Base-by-base conservation (phyloP, 345 rosid genomes). In the Bruguiera sexangula region DNA sequence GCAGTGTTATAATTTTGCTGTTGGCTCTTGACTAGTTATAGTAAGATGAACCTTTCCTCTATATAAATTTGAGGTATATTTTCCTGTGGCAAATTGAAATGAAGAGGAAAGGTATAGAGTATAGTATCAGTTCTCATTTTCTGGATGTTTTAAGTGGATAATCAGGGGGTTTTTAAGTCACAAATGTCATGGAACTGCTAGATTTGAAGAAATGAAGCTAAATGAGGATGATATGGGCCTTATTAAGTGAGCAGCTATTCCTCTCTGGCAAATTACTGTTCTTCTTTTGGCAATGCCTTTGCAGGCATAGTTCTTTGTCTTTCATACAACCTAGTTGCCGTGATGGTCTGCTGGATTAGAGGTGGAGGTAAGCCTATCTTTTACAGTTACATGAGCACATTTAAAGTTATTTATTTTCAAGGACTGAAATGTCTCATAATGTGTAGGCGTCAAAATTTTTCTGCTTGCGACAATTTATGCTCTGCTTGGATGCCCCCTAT, bases 221-320 rank as follows among this genome's bases (percentile, higher is more conserved):
- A 24, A 8, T 56, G 29, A 56, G 29, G 29, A 56, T 21, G 11
- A 56, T 24, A 56, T 15, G 29, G 3, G 26, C 16, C 13, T 8
- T 22, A 56, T 56, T 27, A 10, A 4, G 16, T 24, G 26, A 56
- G 29, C 26, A 27, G 11, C n/a, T 20, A 30, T 9, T 50, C n/a
- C 27, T 26, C 20, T 22, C 24, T 60, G 8, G 55, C 2, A 43
- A 31, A 37, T 15, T 62, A 13, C 30, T 46, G 18, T 56, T 62
- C 22, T 26, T 69, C 11, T 26, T 60, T 51, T 65, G 31, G 22
- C 21, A 34, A 39, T 61, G 46, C 6, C 11, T 7, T 71, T 83
- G 82, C 92, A 96, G 99, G 98, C 63, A 81, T 96, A 63, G 90
- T 85, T 83, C 79, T 92, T 69, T 96, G 97, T 78, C 97, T 96